Conservation (phyloP, 129 eudicot genomes). For the Arctium minus region DNA sequence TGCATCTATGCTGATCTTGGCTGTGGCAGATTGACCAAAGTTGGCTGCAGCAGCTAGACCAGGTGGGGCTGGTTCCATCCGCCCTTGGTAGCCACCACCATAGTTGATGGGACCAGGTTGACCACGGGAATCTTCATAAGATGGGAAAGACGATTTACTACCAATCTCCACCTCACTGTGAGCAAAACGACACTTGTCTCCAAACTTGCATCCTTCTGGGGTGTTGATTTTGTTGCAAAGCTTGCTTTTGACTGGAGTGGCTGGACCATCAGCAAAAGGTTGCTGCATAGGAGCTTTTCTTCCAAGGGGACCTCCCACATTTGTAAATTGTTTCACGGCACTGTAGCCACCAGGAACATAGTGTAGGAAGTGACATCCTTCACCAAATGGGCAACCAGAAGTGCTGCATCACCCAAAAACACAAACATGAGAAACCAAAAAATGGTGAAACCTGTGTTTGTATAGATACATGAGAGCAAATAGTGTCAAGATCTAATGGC, state of each 20-base stretch:
- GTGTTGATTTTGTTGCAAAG: slow-evolving; percentile 61
- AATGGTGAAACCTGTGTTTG: neutral
- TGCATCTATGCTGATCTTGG: slow-evolving; percentile 73
- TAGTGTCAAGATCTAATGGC: no score
- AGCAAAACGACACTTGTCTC: slow-evolving; percentile 68
- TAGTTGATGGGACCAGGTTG: slow-evolving; percentile 36
- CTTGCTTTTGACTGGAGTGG: slow-evolving; percentile 46
- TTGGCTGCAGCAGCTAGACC: slow-evolving; percentile 43
- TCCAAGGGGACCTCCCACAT: slow-evolving; percentile 30
- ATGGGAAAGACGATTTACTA: slow-evolving; percentile 21
- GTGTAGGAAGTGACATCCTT: slow-evolving; percentile 69
- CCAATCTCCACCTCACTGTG: slow-evolving; percentile 61
- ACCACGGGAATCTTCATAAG: slow-evolving; percentile 44
- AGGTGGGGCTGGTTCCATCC: slow-evolving; percentile 38
- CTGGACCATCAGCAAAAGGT: slow-evolving; percentile 43
- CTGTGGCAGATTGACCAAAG: slow-evolving; percentile 76
- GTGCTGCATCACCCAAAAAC: slow-evolving; percentile 51
- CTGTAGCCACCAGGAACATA: slow-evolving; percentile 70
- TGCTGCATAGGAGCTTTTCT: slow-evolving; percentile 40
- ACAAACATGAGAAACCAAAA: slow-evolving; percentile 10
- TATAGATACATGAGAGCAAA: neutral
- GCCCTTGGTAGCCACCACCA: slow-evolving; percentile 26
- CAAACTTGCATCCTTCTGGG: slow-evolving; percentile 74
- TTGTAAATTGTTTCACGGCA: slow-evolving; percentile 50
- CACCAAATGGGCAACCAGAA: slow-evolving; percentile 76